phyloP scores from a whole-genome alignment of 192 early-diverging fungal genomes.

The Spizellomyces sp. region DNA sequence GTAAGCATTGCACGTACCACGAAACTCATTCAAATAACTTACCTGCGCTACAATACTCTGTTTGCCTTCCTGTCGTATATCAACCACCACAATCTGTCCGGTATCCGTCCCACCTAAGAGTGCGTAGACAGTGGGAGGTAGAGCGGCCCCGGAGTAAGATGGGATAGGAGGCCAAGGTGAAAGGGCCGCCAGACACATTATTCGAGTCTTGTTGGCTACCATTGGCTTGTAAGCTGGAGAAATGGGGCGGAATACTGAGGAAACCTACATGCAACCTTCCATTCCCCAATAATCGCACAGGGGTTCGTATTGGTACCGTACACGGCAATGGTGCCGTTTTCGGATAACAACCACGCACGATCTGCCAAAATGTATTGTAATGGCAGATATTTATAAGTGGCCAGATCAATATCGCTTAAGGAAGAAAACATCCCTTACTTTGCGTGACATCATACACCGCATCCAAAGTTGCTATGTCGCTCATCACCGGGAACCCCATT shows the following conservation, averaged over 20 bases:
- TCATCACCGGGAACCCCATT: constrained; percentile 51
- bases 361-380: constrained; percentile 28
- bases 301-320: constrained; percentile 48
- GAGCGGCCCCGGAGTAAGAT: not conserved
- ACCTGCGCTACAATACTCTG: constrained; percentile 36
- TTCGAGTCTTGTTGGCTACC: constrained; percentile 25
- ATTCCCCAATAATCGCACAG: constrained; percentile 42
- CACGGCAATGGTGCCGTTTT: constrained; percentile 43
- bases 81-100: constrained; percentile 51
- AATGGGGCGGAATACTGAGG: too few relatives aligned
- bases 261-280: constrained; percentile 16
- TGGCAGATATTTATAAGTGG: not conserved
- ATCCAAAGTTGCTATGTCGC: constrained; percentile 31
- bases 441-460: constrained; percentile 45
- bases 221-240: too few relatives aligned
- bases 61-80: constrained; percentile 37
- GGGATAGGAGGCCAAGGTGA: not conserved
- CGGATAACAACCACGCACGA: constrained; percentile 41
- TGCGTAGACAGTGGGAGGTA: constrained; percentile 35
- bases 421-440: constrained; percentile 33
- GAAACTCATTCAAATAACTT: not conserved
- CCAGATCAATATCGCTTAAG: not conserved
- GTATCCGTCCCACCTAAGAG: constrained; percentile 51
- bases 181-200: constrained; percentile 42
- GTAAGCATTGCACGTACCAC: not conserved